Percentiles rank a stretch among this genome's conserved stretches.
These are phyloP conservation scores for Dipodascopsis tothii DNA, from an alignment of 805 yeast species.

Conservation along the genomic window DNA sequence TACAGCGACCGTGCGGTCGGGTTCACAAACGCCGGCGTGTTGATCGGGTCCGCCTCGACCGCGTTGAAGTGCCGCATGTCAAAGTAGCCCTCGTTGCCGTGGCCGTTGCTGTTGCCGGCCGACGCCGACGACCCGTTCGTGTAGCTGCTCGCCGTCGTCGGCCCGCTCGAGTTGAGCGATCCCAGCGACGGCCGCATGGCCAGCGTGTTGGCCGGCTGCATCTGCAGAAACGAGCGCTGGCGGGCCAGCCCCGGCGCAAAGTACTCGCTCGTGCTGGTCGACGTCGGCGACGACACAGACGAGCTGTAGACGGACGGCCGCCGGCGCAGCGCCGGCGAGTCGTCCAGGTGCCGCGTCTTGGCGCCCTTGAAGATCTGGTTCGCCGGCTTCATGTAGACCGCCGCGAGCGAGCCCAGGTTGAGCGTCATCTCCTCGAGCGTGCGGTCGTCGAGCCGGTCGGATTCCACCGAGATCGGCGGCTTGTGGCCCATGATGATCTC, in stretches of 20 bases:
- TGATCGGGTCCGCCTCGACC: not conserved
- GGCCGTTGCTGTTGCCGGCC: not conserved
- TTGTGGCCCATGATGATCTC: slow-evolving; percentile 52
- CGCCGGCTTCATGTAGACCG: slow-evolving; percentile 64
- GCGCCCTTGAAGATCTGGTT: slow-evolving; percentile 17
- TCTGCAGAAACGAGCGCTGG: no score
- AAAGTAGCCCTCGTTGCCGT: not conserved
- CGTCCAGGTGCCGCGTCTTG: slow-evolving; percentile 14
- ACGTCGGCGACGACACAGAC: not conserved
- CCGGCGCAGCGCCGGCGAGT: slow-evolving; percentile 14
- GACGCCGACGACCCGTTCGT: not conserved
- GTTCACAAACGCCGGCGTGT: slow-evolving; percentile 1
- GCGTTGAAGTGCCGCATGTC: not conserved
- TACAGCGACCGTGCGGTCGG: no score
- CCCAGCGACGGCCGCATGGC: not conserved
- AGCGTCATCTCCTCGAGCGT: slow-evolving; percentile 75
- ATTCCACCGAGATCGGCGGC: slow-evolving; percentile 60
- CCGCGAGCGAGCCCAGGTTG: slow-evolving; percentile 72
- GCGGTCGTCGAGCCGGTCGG: slow-evolving; percentile 60
- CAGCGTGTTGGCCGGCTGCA: no score
- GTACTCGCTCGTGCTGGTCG: not conserved
- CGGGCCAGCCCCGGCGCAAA: no score
- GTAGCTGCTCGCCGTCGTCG: not conserved
- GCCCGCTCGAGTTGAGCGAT: not conserved
- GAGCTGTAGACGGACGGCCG: not conserved